Evolutionary conservation across 2,329 filamentous ascomycete genomes (phyloP), one percentile per base, ranked within the genome.

Genomic region (Cordyceps fumosorosea): DNA sequence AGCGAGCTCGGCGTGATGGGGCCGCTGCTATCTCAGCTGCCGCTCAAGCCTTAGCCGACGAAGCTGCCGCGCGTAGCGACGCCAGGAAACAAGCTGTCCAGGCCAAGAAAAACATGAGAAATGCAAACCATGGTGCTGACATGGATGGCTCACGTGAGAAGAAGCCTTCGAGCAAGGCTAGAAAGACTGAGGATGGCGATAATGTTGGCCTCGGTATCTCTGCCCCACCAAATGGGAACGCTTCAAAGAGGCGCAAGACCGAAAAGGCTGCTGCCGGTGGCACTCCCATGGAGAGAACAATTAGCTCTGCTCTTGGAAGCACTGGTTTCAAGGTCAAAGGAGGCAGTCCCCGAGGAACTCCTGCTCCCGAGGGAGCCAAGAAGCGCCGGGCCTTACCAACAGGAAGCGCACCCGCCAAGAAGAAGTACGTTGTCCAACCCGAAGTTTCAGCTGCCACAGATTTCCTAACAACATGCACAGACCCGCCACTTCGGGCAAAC

Each of bases 21-120:
- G 89, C 89, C 12, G 84, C 89, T 24, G 86, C 86, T 45, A 90
- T 92, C 67, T 90, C 91, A 24, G 89, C 90, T 1, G 89, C 89
- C 14, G 88, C 88, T 62, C 87, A 89, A 65, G 82, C 89, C 51
- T 83, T 95, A 60, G 92, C 93, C 58, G 90, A 89, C 42, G 93
- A 96, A 73, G 89, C 89, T 22, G 89, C 91, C 14, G 88, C 89
- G 62, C 86, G 93, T 67, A 95, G 91, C 72, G 92, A 96, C 70
- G 88, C 89, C 40, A 84, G 91, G 66, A 91, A 93, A 71, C 91
- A 96, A 74, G 89, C 91, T 24, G 81, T 93, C 64, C 82, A 88
- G 65, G 89, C 89, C 47, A 90, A 89, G 70, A 91, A 89, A 72
- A 89, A 86, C 65, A 84, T 84, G 66, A 88, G 86, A 69, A 80